Conservation (phyloP, 129 eudicot genomes). For the Glebionis coronaria region DNA sequence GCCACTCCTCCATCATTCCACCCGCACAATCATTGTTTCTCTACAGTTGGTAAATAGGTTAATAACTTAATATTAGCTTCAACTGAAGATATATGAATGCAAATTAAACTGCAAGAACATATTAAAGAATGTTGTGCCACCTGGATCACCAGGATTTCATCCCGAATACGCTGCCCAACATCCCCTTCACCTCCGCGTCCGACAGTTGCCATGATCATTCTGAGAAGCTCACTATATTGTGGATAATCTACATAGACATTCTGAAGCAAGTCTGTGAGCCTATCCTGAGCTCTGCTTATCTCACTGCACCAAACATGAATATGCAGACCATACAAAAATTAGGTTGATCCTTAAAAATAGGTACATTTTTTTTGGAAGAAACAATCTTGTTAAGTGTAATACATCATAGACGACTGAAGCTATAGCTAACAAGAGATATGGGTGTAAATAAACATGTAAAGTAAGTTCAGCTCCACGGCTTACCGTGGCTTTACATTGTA, state of each 20-base stretch:
- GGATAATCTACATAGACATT: conserved; percentile 42
- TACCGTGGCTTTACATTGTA: conserved; percentile 99
- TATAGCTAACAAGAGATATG: conserved; percentile 19
- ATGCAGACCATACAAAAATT: background rate
- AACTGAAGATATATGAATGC: background rate
- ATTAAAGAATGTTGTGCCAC: conserved; percentile 18
- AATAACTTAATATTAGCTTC: conserved; percentile 10
- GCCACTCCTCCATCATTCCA: conserved; percentile 65
- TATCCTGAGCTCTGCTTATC: conserved; percentile 56
- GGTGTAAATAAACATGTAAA: conserved; percentile 7
- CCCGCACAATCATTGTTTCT: conserved; percentile 50
- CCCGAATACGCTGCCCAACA: conserved; percentile 53
- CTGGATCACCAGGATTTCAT: conserved; percentile 52
- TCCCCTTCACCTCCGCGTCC: conserved; percentile 58
- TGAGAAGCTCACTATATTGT: conserved; percentile 40
- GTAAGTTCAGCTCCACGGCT: conserved; percentile 3
- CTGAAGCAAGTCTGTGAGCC: conserved; percentile 46
- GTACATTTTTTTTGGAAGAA: conserved; percentile 5
- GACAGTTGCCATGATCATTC: conserved; percentile 47
- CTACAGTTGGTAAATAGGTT: conserved; percentile 29
- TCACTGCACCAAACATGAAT: conserved; percentile 38
- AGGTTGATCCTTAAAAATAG: conserved; percentile 11
- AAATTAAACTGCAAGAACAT: background rate
- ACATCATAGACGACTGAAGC: conserved; percentile 1
- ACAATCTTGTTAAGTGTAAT: conserved; percentile 1